These are phyloP conservation scores for Talaromyces ruber DNA, from an alignment of 495 filamentous ascomycete species.

Conservation along the genomic window DNA sequence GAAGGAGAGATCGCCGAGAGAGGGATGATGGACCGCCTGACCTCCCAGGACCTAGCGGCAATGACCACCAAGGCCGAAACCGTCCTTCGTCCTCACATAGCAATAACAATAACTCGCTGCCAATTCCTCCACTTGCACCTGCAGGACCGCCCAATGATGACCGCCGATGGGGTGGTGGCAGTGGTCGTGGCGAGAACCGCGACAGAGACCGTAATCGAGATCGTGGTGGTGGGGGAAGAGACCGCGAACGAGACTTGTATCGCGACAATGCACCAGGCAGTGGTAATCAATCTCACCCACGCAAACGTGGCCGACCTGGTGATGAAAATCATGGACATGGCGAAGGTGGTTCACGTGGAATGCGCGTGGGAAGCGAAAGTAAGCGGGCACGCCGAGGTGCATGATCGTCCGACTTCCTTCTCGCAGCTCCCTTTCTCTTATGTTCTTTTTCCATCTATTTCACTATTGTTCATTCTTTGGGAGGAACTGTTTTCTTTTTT, in stretches of 20 bases:
- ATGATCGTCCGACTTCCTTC: slow-evolving; percentile 10
- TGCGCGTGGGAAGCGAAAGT: slow-evolving; percentile 31
- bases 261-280: slow-evolving; percentile 4
- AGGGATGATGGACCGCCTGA: slow-evolving; percentile 24
- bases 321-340: slow-evolving; percentile 21
- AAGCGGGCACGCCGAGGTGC: slow-evolving; percentile 37
- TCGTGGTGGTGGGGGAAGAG: slow-evolving; percentile 22
- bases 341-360: slow-evolving; percentile 22
- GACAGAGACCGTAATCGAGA: slow-evolving; percentile 34
- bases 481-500: neutral
- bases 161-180: slow-evolving; percentile 25
- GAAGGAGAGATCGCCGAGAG: slow-evolving; percentile 29
- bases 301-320: slow-evolving; percentile 30
- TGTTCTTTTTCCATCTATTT: neutral
- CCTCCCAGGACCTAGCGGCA: slow-evolving; percentile 9
- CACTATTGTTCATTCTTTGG: neutral
- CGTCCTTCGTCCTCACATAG: slow-evolving; percentile 31
- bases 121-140: slow-evolving; percentile 17
- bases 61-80: slow-evolving; percentile 31
- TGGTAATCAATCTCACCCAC: slow-evolving; percentile 16
- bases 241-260: slow-evolving; percentile 25
- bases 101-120: slow-evolving; percentile 14
- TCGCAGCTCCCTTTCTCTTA: neutral
- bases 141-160: slow-evolving; percentile 19
- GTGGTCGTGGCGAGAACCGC: slow-evolving; percentile 26